Base-by-base conservation (phyloP, 1,284 basidiomycete species). In the Inonotus hispidus region DNA sequence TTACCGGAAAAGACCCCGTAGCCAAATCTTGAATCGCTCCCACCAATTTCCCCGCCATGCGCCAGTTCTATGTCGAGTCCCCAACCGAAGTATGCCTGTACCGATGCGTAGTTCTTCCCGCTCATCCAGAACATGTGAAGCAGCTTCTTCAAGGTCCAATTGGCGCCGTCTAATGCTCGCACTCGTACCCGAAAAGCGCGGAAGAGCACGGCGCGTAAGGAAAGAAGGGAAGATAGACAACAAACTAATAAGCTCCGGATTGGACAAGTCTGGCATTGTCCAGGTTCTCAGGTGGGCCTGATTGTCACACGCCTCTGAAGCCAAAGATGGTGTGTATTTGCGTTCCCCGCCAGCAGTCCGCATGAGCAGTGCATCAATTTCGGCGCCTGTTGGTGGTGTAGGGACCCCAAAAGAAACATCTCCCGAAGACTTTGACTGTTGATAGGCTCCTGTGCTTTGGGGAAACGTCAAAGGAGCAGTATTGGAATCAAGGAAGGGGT, bases 401-500 rank as follows among this genome's bases (percentile, higher is more conserved):
- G 49, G 49, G 19, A 49, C 53, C 27, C 53, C 45, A 56, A 25
- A 13, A 16, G 37, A 23, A 50, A 57, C 5, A 14, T 35, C 25
- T 27, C 47, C 50, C 27, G 43, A n/a, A 54, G 35, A n/a, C 45
- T 46, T 55, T 13, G 39, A 8, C 25, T 47, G 56, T 23, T 27
- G 32, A 38, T 55, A 54, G 29, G 43, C 38, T 35, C 53, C 43
- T 53, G 78, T 75, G 62, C 76, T 77, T 60, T 77, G 75, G 37
- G 83, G 82, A 8, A 81, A 79, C n/a, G 85, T 84, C 52, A 79
- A 74, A 27, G 85, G 83, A 62, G 80, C 75, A 16, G 77, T 62
- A 16, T 85, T 83, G 54, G 86, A 85, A 68, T 91, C 89, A 64
- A 88, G 72, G 72, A 91, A 91, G 62, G 88, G 88, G 71, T 91